Conservation (phyloP, 495 filamentous ascomycete genomes). For the Talaromyces proteolyticus region DNA sequence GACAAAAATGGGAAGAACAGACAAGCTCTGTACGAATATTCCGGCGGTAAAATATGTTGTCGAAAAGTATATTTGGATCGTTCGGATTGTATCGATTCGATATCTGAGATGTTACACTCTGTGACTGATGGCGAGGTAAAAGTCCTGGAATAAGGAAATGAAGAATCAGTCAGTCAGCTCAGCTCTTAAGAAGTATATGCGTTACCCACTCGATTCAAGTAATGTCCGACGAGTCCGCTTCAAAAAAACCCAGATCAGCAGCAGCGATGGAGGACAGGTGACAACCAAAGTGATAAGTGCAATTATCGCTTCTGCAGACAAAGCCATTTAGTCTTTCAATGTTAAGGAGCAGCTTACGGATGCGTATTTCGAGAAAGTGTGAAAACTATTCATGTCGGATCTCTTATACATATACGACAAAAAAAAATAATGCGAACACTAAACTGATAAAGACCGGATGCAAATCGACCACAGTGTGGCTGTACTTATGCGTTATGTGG, state of each 20-base stretch:
- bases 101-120: neutral
- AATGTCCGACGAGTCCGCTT: neutral
- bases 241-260: neutral
- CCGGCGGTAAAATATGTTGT: neutral
- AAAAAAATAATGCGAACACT: neutral
- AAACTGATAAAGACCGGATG: neutral
- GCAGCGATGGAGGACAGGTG: neutral
- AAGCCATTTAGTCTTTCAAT: neutral
- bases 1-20: neutral
- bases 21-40: neutral
- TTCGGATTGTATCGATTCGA: neutral
- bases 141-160: slow-evolving; percentile 1
- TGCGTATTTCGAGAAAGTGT: neutral
- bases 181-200: neutral
- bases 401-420: neutral
- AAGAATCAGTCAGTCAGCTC: neutral
- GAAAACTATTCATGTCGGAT: neutral
- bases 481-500: neutral
- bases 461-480: neutral
- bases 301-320: neutral
- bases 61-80: neutral
- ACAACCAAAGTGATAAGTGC: slow-evolving; percentile 1
- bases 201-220: neutral
- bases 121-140: neutral
- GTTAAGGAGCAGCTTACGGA: neutral